These are phyloP conservation scores for Colletotrichum salicis DNA, from an alignment of 2,329 filamentous ascomycete genomes.

Conservation along the genomic window DNA sequence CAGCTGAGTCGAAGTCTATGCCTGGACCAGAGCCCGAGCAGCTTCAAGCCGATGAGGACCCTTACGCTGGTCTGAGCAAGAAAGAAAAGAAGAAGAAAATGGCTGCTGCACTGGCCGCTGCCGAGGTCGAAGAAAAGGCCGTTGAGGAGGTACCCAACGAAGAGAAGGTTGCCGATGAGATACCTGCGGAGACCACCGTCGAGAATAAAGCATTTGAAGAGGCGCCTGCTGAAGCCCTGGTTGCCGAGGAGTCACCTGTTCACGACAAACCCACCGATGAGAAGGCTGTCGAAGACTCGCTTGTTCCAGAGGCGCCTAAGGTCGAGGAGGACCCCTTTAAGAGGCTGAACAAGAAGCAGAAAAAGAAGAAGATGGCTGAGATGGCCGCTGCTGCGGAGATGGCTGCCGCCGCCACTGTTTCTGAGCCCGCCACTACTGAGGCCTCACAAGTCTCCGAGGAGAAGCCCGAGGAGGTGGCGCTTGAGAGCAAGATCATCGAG, in stretches of 20 bases:
- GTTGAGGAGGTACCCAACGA: background rate
- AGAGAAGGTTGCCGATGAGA: background rate
- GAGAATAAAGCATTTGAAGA: background rate
- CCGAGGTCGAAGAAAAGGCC: background rate
- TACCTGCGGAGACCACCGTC: background rate
- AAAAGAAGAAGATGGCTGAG: background rate
- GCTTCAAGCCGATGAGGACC: background rate
- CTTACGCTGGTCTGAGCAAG: conserved; percentile 8
- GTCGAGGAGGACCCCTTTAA: conserved; percentile 36
- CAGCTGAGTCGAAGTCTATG: background rate
- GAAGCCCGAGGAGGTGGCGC: background rate
- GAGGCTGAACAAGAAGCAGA: background rate
- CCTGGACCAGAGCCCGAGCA: background rate
- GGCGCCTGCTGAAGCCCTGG: background rate
- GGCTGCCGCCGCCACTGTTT: background rate
- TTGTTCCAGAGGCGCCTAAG: conserved; percentile 22
- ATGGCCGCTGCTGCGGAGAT: background rate
- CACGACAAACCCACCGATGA: background rate
- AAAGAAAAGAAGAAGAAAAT: conserved; percentile 29
- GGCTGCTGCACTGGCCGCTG: conserved; percentile 1
- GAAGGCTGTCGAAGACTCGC: conserved; percentile 9
- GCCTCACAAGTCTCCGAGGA: background rate
- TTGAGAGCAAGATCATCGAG: background rate
- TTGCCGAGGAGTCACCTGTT: background rate
- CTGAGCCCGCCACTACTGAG: background rate